Evolutionary conservation across 2,329 filamentous ascomycete genomes (phyloP), one percentile per base, ranked within the genome.

Genomic region (Paecilomyces variotii): DNA sequence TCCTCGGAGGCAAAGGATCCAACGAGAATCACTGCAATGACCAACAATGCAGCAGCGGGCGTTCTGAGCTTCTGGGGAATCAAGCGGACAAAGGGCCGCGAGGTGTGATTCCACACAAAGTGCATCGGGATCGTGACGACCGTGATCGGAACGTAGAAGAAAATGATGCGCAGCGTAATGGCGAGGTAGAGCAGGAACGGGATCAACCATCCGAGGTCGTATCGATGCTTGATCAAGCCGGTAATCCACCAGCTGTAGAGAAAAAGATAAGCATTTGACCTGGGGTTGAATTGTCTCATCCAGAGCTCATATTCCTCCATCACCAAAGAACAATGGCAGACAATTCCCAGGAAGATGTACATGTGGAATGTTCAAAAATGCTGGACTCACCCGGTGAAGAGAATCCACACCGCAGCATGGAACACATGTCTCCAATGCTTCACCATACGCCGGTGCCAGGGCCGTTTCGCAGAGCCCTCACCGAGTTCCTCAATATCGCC

Each of bases 181-280:
- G 79, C 81, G 53, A 96, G 83, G 80, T 87, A 96, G 53, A 96
- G 70, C 55, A 96, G 80, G 75, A 95, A 94, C 0, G 91, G 91
- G 55, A 92, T 84, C 58, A 95, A 75, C 91, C 91, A 96, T 68
- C 90, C 90, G 74, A 82, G 80, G 68, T 91, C 85, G 60, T 87
- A 65, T 60, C 84, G 84, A 71, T 93, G 90, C 56, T 90, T 78
- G 60, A 91, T 79, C 54, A 93, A 77, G 57, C 86, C 84, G 5
- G 87, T 86, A 63, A 92, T 87, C 88, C 88, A 92, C 89, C 89
- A 91, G 67, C 82, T 81, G 64, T 24, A 34, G 56, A 50, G 7
- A 32, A 9, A 19, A 55, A 59, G 19, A 60, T 63, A 11, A 65
- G 63, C 61, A 60, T 61, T 25, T 19, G 57, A 57, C 53, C 55